Base-by-base conservation (phyloP, 441 rosid species). In the Gossypium gossypioides region DNA sequence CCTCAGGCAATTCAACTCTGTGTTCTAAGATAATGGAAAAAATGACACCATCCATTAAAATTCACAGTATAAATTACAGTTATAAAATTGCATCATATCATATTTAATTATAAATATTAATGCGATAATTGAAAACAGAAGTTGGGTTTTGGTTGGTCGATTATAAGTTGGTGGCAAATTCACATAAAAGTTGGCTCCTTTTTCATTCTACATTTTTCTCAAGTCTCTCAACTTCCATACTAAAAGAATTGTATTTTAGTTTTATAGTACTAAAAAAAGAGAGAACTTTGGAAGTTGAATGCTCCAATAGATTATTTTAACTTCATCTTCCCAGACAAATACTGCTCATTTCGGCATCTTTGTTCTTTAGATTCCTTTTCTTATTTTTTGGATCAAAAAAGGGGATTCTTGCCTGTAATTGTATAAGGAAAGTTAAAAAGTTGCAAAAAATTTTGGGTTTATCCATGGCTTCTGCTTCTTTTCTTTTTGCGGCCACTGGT, bases 381-480 rank as follows among this genome's bases (percentile, higher is more conserved):
- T 3, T 3, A 3, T 29, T 29, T 13, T 9, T 29, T 24, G 34
- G 52, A 68, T 68, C 25, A 16, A 68, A 51, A 7, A 52, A 51
- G 18, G 16, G 37, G 27, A 8, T 50, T 8, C 61, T 50, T 70
- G 9, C 57, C 32, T 46, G 56, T 46, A 6, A 66, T 66, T 18
- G 25, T 24, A 27, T 19, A 15, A 46, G 72, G 66, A 59, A 18
- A 10, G 2, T 6, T 5, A 0, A 71, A 69, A 15, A 69, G 7
- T 51, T 25, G 6, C 21, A 44, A 61, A 58, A 52, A 64, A 55
- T 72, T 65, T n/a, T 24, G 18, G 68, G 68, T 70, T 69, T 59
- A 63, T 70, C 71, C 37, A 90, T 89, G 95, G 96, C 90, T 85
- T 89, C 96, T 80, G 81, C 89, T 80, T 85, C 90, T 7, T 77